A percentile compares a stretch with the other conserved stretches of the same genome.
Evolutionary conservation across 176 grass and related monocot genomes (phyloP).

Genomic region (Bonia amplexicaulis): DNA sequence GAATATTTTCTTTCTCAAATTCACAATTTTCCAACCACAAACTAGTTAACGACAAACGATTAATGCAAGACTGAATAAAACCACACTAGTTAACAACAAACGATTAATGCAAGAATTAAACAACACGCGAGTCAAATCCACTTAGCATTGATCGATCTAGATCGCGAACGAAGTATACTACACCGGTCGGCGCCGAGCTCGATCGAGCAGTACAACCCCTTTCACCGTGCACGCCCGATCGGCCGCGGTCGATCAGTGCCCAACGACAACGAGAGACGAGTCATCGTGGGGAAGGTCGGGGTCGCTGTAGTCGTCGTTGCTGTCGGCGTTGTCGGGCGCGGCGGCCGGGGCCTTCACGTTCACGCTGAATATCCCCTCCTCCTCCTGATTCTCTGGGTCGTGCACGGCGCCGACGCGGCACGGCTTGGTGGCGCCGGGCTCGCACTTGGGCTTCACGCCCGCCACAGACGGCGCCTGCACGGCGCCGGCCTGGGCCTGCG

Average conservation of each 20-base stretch:
- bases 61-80: neutral
- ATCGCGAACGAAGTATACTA: neutral
- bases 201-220: neutral
- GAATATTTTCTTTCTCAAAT: too few species aligned
- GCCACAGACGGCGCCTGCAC: neutral
- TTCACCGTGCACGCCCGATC: neutral
- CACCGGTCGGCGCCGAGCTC: neutral
- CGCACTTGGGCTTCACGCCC: conserved; percentile 27
- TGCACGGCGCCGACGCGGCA: conserved; percentile 50
- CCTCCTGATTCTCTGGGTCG: conserved; percentile 65
- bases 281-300: conserved; percentile 34
- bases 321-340: neutral
- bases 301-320: conserved; percentile 40
- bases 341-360: conserved; percentile 4
- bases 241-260: conserved; percentile 12
- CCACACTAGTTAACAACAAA: neutral
- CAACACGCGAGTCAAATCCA: neutral
- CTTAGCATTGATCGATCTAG: neutral
- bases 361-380: conserved; percentile 36
- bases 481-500: neutral
- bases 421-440: conserved; percentile 11
- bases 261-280: conserved; percentile 39
- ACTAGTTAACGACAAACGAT: neutral
- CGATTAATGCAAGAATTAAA: neutral
- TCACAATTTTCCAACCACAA: neutral